phyloP scores from a whole-genome alignment of 805 yeast species.

The Saccharomycopsis sp. region DNA sequence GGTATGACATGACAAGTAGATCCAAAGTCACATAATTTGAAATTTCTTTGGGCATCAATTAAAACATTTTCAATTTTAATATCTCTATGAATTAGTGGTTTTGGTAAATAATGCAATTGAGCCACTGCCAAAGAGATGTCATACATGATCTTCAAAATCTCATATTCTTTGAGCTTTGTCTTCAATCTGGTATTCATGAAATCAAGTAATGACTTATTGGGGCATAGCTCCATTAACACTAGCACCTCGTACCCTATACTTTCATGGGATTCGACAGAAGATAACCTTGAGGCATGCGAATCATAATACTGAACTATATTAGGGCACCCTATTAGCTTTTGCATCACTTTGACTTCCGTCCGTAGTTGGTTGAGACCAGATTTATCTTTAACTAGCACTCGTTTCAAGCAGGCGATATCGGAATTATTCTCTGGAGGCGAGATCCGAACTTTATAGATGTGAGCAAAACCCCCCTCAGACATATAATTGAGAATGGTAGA shows the following conservation, averaged over 20 bases:
- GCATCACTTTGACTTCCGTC: slow-evolving; percentile 76
- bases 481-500: slow-evolving; percentile 49
- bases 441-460: slow-evolving; percentile 60
- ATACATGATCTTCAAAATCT: slow-evolving; percentile 74
- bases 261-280: slow-evolving; percentile 24
- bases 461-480: slow-evolving; percentile 78
- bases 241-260: slow-evolving; percentile 70
- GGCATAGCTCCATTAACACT: slow-evolving; percentile 88
- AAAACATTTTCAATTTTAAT: slow-evolving; percentile 78
- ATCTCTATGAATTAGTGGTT: slow-evolving; percentile 81
- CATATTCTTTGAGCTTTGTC: slow-evolving; percentile 68
- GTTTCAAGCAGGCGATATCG: slow-evolving; percentile 58
- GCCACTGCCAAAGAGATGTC: slow-evolving; percentile 76
- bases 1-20: slow-evolving; percentile 61
- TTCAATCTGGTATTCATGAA: slow-evolving; percentile 83
- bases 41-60: slow-evolving; percentile 49
- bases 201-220: slow-evolving; percentile 79
- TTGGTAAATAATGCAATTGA: slow-evolving; percentile 67
- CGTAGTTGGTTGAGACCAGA: slow-evolving; percentile 57
- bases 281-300: slow-evolving; percentile 62
- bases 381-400: slow-evolving; percentile 70
- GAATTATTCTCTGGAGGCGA: slow-evolving; percentile 39
- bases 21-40: slow-evolving; percentile 77
- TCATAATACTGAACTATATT: slow-evolving; percentile 66
- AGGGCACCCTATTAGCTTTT: slow-evolving; percentile 46